Base-by-base conservation (phyloP, 2,329 filamentous ascomycete species). In the Arthroderma uncinatum region DNA sequence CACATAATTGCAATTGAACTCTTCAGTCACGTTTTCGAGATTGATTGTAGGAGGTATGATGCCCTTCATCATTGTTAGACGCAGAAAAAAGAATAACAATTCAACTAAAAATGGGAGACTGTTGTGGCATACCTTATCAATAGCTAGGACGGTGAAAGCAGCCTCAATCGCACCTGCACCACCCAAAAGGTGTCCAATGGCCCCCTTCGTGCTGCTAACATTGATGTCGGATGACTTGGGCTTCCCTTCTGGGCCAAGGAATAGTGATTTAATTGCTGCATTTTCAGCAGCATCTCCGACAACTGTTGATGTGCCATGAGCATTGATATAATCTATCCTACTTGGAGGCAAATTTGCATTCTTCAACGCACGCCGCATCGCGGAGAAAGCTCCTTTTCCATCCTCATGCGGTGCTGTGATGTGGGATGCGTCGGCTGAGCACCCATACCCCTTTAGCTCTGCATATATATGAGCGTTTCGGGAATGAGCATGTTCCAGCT, bases 131-230 rank as follows among this genome's bases (percentile, higher is more conserved):
- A 94, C 91, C 73, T 95, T 78, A 53, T 84, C 74, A 42, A 97
- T 82, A 7, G 89, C 83, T 59, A 96, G 74, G 21, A 95, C 79
- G 1, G 87, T 83, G 68, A 96, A 94, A 1, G 96, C 76, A 1
- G 92, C 87, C 70, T 98, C 93, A 9, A 96, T 81, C 4, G 92
- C 89, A 2, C 93, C 93, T 1, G 93, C 87, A 37, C 91, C 93
- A 12, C 93, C 93, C 3, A 98, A 78, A 4, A 98, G 75, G 77
- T 98, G 93, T 0, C 93, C 93, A 54, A 94, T 79, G 2, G 93
- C 89, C 5, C 92, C 92, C 70, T 98, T 98, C 0, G 91, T 95
- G 71, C 93, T 92, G 70, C 91, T 95, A 19, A 96, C 80, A 47
- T 90, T 89, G 56, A 97, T 80, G 7, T 87, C 73, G 1, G 75